Evolutionary conservation across 2,329 filamentous ascomycete genomes (phyloP).

Genomic region (Tolypocladium pustulatum): DNA sequence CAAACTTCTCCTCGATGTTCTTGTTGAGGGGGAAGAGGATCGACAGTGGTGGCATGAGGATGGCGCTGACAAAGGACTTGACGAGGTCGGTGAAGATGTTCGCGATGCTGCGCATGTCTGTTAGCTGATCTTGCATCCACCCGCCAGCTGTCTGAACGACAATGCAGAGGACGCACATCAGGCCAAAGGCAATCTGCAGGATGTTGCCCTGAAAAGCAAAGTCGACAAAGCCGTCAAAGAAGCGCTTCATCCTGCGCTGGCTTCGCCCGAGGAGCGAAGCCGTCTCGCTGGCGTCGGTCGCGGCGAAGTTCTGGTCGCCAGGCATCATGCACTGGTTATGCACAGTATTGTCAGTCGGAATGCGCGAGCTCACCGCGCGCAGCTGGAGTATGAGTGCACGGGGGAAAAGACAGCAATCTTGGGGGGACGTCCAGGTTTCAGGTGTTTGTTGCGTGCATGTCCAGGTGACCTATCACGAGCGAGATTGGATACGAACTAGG

Average conservation of each 20-base stretch:
- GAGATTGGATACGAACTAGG: neutral
- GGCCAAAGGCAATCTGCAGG: conserved; percentile 62
- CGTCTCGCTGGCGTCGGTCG: conserved; percentile 13
- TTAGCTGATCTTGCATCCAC: neutral
- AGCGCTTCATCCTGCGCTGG: conserved; percentile 34
- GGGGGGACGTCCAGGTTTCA: neutral
- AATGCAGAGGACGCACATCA: conserved; percentile 51
- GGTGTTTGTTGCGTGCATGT: neutral
- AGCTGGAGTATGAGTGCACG: neutral
- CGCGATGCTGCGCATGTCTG: conserved; percentile 41
- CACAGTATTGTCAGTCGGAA: neutral
- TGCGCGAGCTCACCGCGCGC: neutral
- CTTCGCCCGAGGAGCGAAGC: conserved; percentile 34
- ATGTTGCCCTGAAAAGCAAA: conserved; percentile 68
- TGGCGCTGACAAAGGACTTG: conserved; percentile 60
- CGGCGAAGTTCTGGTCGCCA: neutral
- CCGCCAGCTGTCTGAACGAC: neutral
- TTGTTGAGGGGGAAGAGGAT: conserved; percentile 57
- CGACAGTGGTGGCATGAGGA: conserved; percentile 59
- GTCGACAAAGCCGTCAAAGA: conserved; percentile 56
- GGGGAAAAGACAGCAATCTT: neutral
- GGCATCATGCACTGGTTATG: conserved; percentile 1
- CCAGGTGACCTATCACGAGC: neutral
- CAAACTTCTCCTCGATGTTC: conserved; percentile 67
- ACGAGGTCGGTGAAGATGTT: conserved; percentile 61